phyloP scores from a whole-genome alignment of 2,329 filamentous ascomycete species.

The Trichoderma brevicompactum region DNA sequence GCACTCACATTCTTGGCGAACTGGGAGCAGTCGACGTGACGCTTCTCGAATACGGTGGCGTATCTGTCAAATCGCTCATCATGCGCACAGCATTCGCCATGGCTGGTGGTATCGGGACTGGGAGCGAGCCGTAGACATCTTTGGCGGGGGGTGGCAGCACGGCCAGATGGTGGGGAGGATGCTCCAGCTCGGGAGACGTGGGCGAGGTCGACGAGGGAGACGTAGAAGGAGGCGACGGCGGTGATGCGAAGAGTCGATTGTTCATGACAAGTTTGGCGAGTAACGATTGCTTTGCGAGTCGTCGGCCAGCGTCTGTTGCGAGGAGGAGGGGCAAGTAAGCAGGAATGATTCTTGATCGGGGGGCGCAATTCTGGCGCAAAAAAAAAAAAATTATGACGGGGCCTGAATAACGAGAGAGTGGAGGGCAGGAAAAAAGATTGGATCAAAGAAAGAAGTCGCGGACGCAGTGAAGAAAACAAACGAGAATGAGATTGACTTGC shows the following conservation, averaged over 20 bases:
- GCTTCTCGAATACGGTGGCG: constrained; percentile 61
- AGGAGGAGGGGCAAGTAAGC: constrained; percentile 16
- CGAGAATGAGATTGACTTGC: not conserved
- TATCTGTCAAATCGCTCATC: constrained; percentile 54
- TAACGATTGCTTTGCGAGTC: constrained; percentile 48
- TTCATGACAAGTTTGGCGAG: constrained; percentile 54
- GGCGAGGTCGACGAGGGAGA: constrained; percentile 38
- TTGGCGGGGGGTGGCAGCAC: constrained; percentile 43
- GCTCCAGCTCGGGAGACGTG: constrained; percentile 40
- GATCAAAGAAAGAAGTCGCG: not conserved
- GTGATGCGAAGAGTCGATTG: constrained; percentile 45
- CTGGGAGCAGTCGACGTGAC: constrained; percentile 62
- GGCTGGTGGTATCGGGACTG: constrained; percentile 40
- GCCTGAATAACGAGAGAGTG: not conserved
- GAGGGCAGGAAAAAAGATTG: not conserved
- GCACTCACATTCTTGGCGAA: constrained; percentile 62
- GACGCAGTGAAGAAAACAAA: constrained; percentile 6
- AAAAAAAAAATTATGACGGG: constrained; percentile 8
- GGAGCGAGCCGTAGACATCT: constrained; percentile 37
- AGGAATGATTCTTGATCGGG: not conserved
- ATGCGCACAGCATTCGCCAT: constrained; percentile 49
- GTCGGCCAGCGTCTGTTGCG: constrained; percentile 39
- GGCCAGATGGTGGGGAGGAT: constrained; percentile 39
- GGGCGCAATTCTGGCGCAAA: not conserved
- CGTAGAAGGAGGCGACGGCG: constrained; percentile 39